These are phyloP conservation scores for Penicillium lagena DNA, from an alignment of 495 filamentous ascomycete genomes.

Conservation along the genomic window DNA sequence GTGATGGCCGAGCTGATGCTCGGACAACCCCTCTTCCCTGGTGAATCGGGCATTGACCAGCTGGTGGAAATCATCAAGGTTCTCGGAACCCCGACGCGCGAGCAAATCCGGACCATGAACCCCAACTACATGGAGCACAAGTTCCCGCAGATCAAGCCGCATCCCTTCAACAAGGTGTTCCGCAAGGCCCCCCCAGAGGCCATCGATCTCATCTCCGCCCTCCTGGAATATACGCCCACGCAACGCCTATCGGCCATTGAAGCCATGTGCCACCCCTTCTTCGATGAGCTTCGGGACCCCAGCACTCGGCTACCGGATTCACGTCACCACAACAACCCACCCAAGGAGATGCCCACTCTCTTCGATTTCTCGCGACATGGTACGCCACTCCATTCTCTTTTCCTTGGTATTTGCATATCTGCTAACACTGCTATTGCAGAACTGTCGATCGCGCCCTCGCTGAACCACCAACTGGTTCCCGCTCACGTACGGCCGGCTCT, in stretches of 20 bases:
- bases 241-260: conserved; percentile 90
- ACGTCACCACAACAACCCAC: conserved; percentile 68
- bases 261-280: conserved; percentile 98
- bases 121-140: conserved; percentile 99
- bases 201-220: conserved; percentile 87
- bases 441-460: conserved; percentile 83
- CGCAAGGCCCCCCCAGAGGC: conserved; percentile 86
- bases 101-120: conserved; percentile 99
- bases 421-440: conserved; percentile 47
- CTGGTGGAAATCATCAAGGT: conserved; percentile 99
- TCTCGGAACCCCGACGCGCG: conserved; percentile 91
- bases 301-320: conserved; percentile 87
- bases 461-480: conserved; percentile 85
- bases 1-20: conserved; percentile 99
- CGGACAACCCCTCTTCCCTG: conserved; percentile 97
- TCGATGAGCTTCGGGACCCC: conserved; percentile 90
- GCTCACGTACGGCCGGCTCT: conserved; percentile 70
- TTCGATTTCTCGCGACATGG: conserved; percentile 95
- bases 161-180: conserved; percentile 98
- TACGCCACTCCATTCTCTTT: conserved; percentile 39
- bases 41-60: conserved; percentile 97
- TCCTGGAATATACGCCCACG: conserved; percentile 95
- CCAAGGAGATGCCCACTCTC: conserved; percentile 75
- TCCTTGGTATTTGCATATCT: conserved; percentile 1
- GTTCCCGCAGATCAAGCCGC: conserved; percentile 99